A percentile compares a stretch with the other conserved stretches of the same genome.
These are phyloP conservation scores for Prunella vulgaris DNA, from an alignment of 257 asterid genomes.

Conservation along the genomic window DNA sequence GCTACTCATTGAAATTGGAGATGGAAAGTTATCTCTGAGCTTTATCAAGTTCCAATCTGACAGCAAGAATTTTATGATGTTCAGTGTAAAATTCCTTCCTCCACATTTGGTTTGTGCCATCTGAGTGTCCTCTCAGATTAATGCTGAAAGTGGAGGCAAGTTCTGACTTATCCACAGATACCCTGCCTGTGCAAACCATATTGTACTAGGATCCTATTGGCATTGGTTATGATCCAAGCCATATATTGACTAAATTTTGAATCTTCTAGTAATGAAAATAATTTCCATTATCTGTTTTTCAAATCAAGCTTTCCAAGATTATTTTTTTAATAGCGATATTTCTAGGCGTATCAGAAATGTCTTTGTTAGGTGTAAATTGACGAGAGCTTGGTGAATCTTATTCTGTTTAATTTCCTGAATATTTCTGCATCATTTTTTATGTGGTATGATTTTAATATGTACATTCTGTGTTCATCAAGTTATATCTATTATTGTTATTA, in stretches of 20 bases:
- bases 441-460: background rate
- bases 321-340: no score
- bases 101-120: background rate
- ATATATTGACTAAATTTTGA: no score
- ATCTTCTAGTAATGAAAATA: no score
- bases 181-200: background rate
- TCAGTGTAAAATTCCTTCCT: background rate
- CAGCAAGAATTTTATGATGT: background rate
- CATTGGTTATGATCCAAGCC: no score
- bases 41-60: background rate
- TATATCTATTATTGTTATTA: conserved; percentile 8
- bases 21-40: background rate
- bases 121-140: conserved; percentile 8
- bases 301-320: no score
- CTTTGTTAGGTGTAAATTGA: background rate
- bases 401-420: conserved; percentile 2
- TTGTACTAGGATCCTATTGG: background rate
- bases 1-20: background rate
- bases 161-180: background rate
- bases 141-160: background rate
- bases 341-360: background rate
- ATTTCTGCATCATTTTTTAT: background rate
- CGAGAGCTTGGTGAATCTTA: no score
- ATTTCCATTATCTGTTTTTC: no score
- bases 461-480: background rate